Conservation (phyloP, 129 eudicot genomes). For the Chrysanthemum seticuspe region DNA sequence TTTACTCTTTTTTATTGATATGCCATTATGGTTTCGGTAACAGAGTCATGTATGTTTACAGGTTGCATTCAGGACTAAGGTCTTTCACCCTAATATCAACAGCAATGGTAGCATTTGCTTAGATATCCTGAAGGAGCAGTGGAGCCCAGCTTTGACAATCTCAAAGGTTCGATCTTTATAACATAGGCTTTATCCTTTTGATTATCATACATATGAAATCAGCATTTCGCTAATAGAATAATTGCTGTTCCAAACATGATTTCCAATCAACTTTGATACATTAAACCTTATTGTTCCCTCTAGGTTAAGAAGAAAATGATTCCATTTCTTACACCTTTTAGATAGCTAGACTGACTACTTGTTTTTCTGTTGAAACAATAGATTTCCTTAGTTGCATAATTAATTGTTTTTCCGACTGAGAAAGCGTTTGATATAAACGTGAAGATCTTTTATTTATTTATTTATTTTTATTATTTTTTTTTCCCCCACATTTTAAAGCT, state of each 20-base stretch:
- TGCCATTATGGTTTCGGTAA: neutral
- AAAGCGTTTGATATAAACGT: neutral
- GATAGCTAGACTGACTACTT: too few species aligned
- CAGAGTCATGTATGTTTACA: constrained; percentile 15
- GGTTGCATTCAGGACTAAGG: constrained; percentile 47
- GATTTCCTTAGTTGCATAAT: too few species aligned
- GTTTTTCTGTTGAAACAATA: too few species aligned
- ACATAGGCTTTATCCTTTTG: neutral
- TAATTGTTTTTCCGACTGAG: neutral
- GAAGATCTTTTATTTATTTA: neutral
- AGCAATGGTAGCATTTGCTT: constrained; percentile 46
- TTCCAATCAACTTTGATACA: too few species aligned
- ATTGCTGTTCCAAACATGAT: too few species aligned
- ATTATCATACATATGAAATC: neutral
- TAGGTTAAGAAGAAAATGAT: too few species aligned
- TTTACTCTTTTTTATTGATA: too few species aligned
- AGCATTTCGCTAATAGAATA: neutral
- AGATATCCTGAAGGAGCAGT: constrained; percentile 40
- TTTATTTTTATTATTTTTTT: too few species aligned
- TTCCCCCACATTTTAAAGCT: neutral
- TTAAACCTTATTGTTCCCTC: too few species aligned
- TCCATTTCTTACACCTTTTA: too few species aligned
- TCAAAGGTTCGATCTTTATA: constrained; percentile 34
- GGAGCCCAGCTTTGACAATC: constrained; percentile 48
- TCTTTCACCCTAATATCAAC: constrained; percentile 45